phyloP scores from a whole-genome alignment of 495 filamentous ascomycete species.

The Lasiosphaeria ovina region DNA sequence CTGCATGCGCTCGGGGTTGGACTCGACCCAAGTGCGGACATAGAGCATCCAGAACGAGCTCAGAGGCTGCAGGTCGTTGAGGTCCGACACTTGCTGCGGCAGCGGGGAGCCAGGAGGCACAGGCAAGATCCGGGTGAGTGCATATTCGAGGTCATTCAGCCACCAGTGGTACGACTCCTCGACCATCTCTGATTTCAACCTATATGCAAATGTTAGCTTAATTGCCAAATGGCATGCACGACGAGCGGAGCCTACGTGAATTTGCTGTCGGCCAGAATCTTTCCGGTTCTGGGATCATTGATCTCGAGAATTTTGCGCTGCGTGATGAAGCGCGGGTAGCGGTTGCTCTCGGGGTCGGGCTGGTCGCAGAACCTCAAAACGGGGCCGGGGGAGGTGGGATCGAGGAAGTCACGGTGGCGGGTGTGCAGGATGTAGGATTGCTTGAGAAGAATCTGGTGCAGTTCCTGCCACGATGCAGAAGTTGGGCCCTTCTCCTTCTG shows the following conservation, averaged over 20 bases:
- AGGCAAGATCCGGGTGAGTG: conserved; percentile 34
- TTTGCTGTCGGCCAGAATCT: conserved; percentile 34
- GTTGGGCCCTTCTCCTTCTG: conserved; percentile 30
- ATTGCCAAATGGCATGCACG: not conserved
- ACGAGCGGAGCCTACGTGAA: conserved; percentile 22
- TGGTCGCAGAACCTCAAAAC: conserved; percentile 42
- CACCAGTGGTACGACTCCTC: conserved; percentile 46
- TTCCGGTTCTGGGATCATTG: conserved; percentile 16
- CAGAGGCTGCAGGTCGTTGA: conserved; percentile 20
- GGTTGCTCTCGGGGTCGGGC: conserved; percentile 39
- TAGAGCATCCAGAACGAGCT: conserved; percentile 37
- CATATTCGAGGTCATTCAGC: conserved; percentile 40
- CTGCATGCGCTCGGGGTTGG: conserved; percentile 41
- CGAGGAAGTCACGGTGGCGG: conserved; percentile 10
- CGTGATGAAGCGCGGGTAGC: conserved; percentile 26
- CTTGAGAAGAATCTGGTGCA: conserved; percentile 37
- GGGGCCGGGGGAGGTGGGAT: not conserved
- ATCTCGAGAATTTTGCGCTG: conserved; percentile 40
- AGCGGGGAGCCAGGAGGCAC: conserved; percentile 9
- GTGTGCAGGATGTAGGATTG: conserved; percentile 42
- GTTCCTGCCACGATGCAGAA: conserved; percentile 35
- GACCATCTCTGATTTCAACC: conserved; percentile 37
- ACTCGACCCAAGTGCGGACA: conserved; percentile 42
- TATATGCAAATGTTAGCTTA: conserved; percentile 17
- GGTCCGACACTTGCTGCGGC: conserved; percentile 16